Base-by-base conservation (phyloP, 176 grass and related monocot species). In the Oryza longistaminata region DNA sequence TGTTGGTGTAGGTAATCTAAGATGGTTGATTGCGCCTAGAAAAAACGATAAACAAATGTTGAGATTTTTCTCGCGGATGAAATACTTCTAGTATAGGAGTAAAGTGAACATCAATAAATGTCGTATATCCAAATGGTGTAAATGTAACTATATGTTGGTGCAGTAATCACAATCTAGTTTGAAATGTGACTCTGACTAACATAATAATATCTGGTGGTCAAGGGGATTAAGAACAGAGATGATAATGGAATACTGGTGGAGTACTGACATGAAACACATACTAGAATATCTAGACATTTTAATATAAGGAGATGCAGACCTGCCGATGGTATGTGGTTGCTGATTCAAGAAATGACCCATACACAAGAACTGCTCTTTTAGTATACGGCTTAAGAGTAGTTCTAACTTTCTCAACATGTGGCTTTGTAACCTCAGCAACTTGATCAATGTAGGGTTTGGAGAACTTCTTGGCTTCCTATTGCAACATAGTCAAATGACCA, bases 371-470 rank as follows among this genome's bases (percentile, higher is more conserved):
- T 10, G 82, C 93, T 67, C 68, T 75, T 79, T 91, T 91, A 33
- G 88, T 92, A 76, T 96, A 94, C 7, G 97, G 97, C 73, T 94
- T 92, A 60, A 87, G 52, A 77, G 83, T 74, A 80, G 84, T 88
- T 78, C 77, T 90, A 62, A 90, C 65, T 88, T 91, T 94, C 86
- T 99, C 92, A 66, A 94, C 92, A 83, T 96, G 92, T 53, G 97
- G 97, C 83, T 90, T 94, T 8, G 91, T 94, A 34, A 99, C 65
- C 70, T 90, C 91, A 90, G 92, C 97, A 88, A 93, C 88, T 86
- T 96, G 88, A 87, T 96, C 83, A 79, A 99, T 92, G 71, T 94
- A 96, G 49, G 97, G 92, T 87, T 99, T 94, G 44, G 90, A 99
- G 6, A 96, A 75, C 90, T 89, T 92, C 90, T 92, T 96, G 52